Conservation (phyloP, 805 yeast species). For the Kluyveromyces wickerhamii region DNA sequence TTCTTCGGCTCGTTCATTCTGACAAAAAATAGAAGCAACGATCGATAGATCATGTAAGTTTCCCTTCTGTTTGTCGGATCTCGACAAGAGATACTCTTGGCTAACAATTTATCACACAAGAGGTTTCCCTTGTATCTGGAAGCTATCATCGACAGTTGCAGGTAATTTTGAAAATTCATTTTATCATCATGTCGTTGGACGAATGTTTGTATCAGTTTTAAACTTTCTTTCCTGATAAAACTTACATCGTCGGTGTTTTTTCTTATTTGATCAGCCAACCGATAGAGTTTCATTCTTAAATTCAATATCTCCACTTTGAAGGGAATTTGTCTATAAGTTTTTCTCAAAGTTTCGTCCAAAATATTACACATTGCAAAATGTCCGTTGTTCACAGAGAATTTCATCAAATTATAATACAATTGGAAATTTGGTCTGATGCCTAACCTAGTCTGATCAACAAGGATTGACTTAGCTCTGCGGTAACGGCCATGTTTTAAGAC, state of each 20-base stretch:
- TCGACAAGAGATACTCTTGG: conserved; percentile 1
- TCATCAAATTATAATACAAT: conserved; percentile 16
- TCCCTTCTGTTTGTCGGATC: conserved; percentile 1
- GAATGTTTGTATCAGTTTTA: conserved; percentile 11
- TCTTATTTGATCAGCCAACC: conserved; percentile 3
- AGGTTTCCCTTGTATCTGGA: conserved; percentile 4
- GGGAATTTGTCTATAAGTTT: conserved; percentile 13
- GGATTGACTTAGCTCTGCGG: conserved; percentile 10
- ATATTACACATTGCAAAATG: conserved; percentile 5
- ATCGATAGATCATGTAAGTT: conserved; percentile 2
- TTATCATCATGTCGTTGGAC: conserved; percentile 9
- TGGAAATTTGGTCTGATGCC: conserved; percentile 18
- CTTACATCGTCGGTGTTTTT: background rate
- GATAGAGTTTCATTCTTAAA: conserved; percentile 12
- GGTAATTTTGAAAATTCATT: conserved; percentile 18
- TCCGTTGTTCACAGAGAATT: conserved; percentile 13
- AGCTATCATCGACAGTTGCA: conserved; percentile 14
- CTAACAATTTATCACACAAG: conserved; percentile 1
- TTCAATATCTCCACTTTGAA: conserved; percentile 20
- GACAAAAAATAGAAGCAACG: conserved; percentile 3
- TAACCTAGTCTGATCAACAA: conserved; percentile 16
- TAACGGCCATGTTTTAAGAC: conserved; percentile 9
- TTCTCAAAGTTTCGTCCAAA: conserved; percentile 14
- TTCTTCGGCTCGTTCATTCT: conserved; percentile 3
- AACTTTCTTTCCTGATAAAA: background rate